Evolutionary conservation across 805 yeast genomes (phyloP), one percentile per base, ranked within the genome.

Genomic region (Cyberlindnera subsufficiens): DNA sequence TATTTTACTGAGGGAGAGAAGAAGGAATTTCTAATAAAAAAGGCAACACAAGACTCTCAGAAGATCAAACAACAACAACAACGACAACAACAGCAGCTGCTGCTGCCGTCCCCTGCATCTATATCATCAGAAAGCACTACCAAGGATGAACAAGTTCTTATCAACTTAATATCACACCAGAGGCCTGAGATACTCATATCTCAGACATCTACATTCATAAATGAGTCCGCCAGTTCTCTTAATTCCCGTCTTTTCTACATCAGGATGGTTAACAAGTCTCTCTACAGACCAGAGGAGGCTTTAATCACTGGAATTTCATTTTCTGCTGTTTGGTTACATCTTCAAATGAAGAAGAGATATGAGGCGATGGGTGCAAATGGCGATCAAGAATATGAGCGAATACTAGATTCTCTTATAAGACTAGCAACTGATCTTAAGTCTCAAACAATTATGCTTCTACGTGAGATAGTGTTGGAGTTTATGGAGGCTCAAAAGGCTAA

Each of bases 1-100:
- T 42, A 51, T 1, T 51, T 55, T 35, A 49, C 57, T 1, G 45
- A 45, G n/a, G 46, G 40, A 1, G 53, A 57, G 25, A 51, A 46
- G 43, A 36, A 42, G 25, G 48, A 40, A 15, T 54, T 57, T 15
- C n/a, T 34, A 1, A 20, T 20, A 3, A 37, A 38, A 27, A 55
- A 51, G 36, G 38, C 37, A 13, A 42, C 42, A 29, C 45, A 47
- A 30, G 11, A 36, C 27, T 22, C 27, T 22, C 27, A 22, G 27
- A 22, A 22, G 27, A 22, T 22, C 10, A 5, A 22, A 22, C 27
- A 22, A 22, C 22, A 20, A 20, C 22, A 4, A 20, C 35, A 16
- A 10, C 35, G 22, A 15, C 20, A 35, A 27, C 14, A 20, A 15
- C 18, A 15, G 30, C 18, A 14, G 9, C 13, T 5, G 10, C 27